Conservation (phyloP, 2,329 filamentous ascomycete genomes). For the Claviceps cyperi region DNA sequence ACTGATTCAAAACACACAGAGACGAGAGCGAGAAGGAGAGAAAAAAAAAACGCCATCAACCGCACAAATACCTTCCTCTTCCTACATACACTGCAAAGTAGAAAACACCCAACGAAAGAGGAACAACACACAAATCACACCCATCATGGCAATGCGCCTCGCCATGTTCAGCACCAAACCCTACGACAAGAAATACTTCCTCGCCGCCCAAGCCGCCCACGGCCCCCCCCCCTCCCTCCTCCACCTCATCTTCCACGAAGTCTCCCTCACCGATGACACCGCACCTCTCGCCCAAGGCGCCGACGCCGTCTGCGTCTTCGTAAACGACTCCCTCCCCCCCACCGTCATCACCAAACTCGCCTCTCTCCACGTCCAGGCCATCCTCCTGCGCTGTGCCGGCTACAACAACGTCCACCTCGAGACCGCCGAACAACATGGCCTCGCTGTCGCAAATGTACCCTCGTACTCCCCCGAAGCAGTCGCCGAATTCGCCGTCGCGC, state of each 20-base stretch:
- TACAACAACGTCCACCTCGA: slow-evolving; percentile 53
- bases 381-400: slow-evolving; percentile 53
- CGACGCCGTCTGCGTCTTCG: slow-evolving; percentile 51
- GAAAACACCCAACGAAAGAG: neutral
- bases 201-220: slow-evolving; percentile 22
- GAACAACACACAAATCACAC: neutral
- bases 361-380: slow-evolving; percentile 34
- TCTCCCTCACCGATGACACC: slow-evolving; percentile 40
- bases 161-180: slow-evolving; percentile 51
- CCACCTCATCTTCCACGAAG: slow-evolving; percentile 42
- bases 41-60: neutral
- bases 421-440: slow-evolving; percentile 35
- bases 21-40: neutral
- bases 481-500: slow-evolving; percentile 53
- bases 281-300: slow-evolving; percentile 36
- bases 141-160: slow-evolving; percentile 33
- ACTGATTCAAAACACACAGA: no score
- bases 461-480: slow-evolving; percentile 56
- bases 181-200: slow-evolving; percentile 44
- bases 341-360: slow-evolving; percentile 37
- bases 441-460: slow-evolving; percentile 52
- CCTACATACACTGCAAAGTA: no score
- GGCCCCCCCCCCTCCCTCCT: slow-evolving; percentile 36
- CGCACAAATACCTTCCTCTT: no score
- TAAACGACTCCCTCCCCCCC: slow-evolving; percentile 45